Conservation (phyloP, 2,329 filamentous ascomycete genomes). For the Phoma sp. region DNA sequence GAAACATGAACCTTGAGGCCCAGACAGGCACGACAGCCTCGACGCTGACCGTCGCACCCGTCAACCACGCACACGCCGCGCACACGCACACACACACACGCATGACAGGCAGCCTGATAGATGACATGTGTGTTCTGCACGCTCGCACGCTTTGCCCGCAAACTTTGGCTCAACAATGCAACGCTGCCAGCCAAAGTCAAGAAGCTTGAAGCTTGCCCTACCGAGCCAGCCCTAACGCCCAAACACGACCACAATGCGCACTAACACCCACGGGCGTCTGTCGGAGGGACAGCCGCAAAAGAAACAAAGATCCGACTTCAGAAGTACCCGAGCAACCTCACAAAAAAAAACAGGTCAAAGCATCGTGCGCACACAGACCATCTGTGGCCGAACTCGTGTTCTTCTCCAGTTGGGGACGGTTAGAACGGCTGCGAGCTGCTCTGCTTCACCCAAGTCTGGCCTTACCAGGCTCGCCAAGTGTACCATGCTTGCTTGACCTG, state of each 20-base stretch:
- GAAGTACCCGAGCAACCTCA: not conserved
- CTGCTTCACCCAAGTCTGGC: not conserved
- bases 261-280: not conserved
- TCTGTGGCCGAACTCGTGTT: constrained; percentile 3
- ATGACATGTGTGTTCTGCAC: constrained; percentile 2
- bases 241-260: not conserved
- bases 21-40: no score
- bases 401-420: constrained; percentile 8
- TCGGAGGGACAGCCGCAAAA: not conserved
- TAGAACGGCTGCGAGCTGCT: constrained; percentile 6
- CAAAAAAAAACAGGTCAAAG: not conserved
- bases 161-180: not conserved
- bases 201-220: constrained; percentile 3
- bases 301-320: not conserved
- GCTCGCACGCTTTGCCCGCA: no score
- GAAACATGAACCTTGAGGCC: no score
- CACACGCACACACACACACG: not conserved
- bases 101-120: not conserved
- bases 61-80: no score
- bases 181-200: constrained; percentile 5
- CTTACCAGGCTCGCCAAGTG: constrained; percentile 4
- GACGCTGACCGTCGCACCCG: no score
- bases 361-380: not conserved
- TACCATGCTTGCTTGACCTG: not conserved
- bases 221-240: not conserved